Base-by-base conservation (phyloP, 2,329 filamentous ascomycete species). In the Fusarium luffae region DNA sequence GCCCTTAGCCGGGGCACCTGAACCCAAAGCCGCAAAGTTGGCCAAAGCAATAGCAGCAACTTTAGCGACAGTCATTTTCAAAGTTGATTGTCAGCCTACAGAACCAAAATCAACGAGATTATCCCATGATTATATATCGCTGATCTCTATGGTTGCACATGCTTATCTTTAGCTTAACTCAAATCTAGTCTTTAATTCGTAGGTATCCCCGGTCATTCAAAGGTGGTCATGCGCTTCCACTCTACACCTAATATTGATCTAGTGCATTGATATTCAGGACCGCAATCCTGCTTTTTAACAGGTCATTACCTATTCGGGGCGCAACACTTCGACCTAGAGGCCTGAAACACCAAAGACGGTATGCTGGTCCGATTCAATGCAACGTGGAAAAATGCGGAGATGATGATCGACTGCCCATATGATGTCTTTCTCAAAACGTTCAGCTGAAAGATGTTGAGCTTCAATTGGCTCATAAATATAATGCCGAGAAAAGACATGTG, bases 381-480 rank as follows among this genome's bases (percentile, higher is more conserved):
- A 42, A 48, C 63, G 23, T 50, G 46, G 28, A 12, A 18, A 23
- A 27, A 44, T 21, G 43, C 60, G 46, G 59, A 67, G 57, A 67
- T 67, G 46, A 67, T n/a, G 63, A 67, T 67, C 64, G 44, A 21
- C 64, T 32, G 23, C 11, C 25, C 30, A 25, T 23, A 19, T 16
- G 30, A 56, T 43, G 19, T 34, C 9, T 23, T 42, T 7, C 34
- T 7, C 34, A 41, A 43, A 27, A 32, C n/a, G 30, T 34, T 25
- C 21, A 65, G 37, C 58, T 47, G 43, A 59, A 41, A 25, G 19
- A 32, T 10, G 9, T 30, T 16, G 21, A 43, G 41, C 41, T 27
- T n/a, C 16, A 28, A 30, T 32, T 25, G 42, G 44, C n/a, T 4
- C 18, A 9, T 19, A 14, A 43, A 12, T 4, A 7, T 28, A 40